These are phyloP conservation scores for Phytophthora parvispora DNA, from an alignment of 352 stramenopile genomes.

Conservation along the genomic window DNA sequence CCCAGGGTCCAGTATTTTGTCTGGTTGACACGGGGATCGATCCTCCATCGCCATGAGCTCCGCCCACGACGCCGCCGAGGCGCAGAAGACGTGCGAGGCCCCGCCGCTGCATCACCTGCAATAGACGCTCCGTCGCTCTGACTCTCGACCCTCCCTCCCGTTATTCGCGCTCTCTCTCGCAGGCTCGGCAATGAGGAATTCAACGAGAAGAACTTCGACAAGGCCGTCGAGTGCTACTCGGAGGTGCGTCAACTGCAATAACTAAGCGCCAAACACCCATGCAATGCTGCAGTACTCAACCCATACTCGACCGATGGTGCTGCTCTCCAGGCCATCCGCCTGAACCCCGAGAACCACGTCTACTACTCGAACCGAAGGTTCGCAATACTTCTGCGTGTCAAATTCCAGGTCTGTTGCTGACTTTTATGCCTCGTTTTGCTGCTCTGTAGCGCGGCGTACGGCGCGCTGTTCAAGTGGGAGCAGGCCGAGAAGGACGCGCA, in stretches of 20 bases:
- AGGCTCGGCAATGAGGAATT: slow-evolving; percentile 89
- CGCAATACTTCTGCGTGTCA: too few species aligned
- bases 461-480: slow-evolving; percentile 76
- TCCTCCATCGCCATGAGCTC: slow-evolving; percentile 40
- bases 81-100: slow-evolving; percentile 63
- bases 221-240: slow-evolving; percentile 82
- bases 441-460: slow-evolving; percentile 70
- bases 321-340: slow-evolving; percentile 69
- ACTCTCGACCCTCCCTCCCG: background rate
- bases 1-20: slow-evolving; percentile 9
- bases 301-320: background rate
- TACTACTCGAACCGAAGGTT: slow-evolving; percentile 90
- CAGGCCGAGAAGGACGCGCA: slow-evolving; percentile 76
- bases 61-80: slow-evolving; percentile 59
- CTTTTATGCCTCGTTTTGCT: background rate
- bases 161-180: background rate
- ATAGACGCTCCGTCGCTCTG: too few species aligned
- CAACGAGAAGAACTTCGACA: slow-evolving; percentile 88
- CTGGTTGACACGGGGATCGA: slow-evolving; percentile 16
- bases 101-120: too few species aligned
- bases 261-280: background rate
- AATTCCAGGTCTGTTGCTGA: too few species aligned
- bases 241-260: slow-evolving; percentile 47
- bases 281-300: background rate
- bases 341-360: slow-evolving; percentile 80